Evolutionary conservation across 176 grass and related monocot genomes (phyloP).

Genomic region (Carex littledalei): DNA sequence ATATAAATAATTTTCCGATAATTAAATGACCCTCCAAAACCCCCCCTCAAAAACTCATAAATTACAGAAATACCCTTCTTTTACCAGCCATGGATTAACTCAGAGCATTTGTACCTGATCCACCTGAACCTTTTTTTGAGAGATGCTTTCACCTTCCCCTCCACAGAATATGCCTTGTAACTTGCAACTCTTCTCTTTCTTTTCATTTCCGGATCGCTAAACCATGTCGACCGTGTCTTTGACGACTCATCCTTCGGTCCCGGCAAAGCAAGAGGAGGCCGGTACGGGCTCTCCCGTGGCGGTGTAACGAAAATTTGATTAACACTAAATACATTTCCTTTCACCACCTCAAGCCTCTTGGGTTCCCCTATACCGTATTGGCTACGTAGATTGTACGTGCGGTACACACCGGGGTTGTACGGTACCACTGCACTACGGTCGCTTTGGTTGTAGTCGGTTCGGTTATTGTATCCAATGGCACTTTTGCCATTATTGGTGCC

Average conservation of each 20-base stretch:
- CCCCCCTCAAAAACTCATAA: neutral
- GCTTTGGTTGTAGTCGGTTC: neutral
- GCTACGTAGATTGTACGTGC: neutral
- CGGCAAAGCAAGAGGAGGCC: slow-evolving; percentile 16
- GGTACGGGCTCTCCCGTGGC: slow-evolving; percentile 20
- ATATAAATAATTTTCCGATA: neutral
- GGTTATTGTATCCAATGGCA: neutral
- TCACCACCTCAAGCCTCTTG: slow-evolving; percentile 26
- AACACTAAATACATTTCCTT: slow-evolving; percentile 20
- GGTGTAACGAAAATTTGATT: slow-evolving; percentile 32
- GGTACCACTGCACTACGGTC: slow-evolving; percentile 33
- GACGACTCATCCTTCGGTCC: neutral
- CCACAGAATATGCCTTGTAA: slow-evolving; percentile 83
- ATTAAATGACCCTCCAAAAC: neutral
- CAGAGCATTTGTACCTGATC: slow-evolving; percentile 81
- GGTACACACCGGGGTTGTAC: slow-evolving; percentile 24
- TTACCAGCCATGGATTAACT: slow-evolving; percentile 70
- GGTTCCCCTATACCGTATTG: slow-evolving; percentile 6
- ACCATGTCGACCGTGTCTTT: slow-evolving; percentile 39
- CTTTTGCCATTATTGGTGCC: slow-evolving; percentile 17
- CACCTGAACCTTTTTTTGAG: slow-evolving; percentile 56
- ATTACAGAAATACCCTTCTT: neutral
- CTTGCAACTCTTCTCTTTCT: slow-evolving; percentile 61
- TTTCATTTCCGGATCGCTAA: slow-evolving; percentile 84
- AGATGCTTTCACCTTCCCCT: slow-evolving; percentile 71